Percentiles rank a stretch among this genome's conserved stretches.
phyloP scores from a whole-genome alignment of 768 basidiomycete genomes.

The Hypsizygus marmoreus region DNA sequence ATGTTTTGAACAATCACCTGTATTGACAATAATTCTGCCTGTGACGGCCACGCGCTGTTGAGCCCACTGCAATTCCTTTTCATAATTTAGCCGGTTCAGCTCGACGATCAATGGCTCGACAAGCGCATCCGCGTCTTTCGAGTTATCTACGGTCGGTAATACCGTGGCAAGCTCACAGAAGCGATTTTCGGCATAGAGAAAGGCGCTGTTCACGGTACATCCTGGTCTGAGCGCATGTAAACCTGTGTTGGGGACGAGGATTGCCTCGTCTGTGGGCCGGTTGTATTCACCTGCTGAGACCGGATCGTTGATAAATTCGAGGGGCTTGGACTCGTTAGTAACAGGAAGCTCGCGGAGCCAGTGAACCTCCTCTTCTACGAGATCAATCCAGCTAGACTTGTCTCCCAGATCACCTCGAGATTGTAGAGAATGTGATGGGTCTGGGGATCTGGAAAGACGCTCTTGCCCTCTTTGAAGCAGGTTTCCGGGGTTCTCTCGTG shows the following conservation, averaged over 20 bases:
- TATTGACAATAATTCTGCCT: not conserved
- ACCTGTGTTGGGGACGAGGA: constrained; percentile 6
- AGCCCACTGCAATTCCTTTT: not conserved
- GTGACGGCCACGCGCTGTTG: not conserved
- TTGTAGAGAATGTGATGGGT: no score
- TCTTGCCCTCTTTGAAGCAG: no score
- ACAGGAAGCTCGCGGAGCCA: constrained; percentile 5
- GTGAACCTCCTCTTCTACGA: constrained; percentile 4
- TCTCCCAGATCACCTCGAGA: no score
- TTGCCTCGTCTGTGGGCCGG: not conserved
- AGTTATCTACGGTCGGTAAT: constrained; percentile 1
- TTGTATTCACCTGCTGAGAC: constrained; percentile 4
- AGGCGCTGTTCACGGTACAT: constrained; percentile 3
- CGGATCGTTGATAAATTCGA: constrained; percentile 17
- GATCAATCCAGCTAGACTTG: no score
- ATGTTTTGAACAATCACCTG: no score
- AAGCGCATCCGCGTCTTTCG: constrained; percentile 19
- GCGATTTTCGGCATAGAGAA: constrained; percentile 7
- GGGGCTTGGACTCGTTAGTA: constrained; percentile 1
- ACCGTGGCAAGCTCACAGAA: constrained; percentile 4
- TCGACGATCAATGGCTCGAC: not conserved
- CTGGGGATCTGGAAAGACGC: no score
- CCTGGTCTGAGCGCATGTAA: constrained; percentile 5
- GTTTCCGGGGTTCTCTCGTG: no score
- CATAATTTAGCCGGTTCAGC: not conserved